Conservation (phyloP, 2,329 filamentous ascomycete genomes). For the Penicillium sp. region DNA sequence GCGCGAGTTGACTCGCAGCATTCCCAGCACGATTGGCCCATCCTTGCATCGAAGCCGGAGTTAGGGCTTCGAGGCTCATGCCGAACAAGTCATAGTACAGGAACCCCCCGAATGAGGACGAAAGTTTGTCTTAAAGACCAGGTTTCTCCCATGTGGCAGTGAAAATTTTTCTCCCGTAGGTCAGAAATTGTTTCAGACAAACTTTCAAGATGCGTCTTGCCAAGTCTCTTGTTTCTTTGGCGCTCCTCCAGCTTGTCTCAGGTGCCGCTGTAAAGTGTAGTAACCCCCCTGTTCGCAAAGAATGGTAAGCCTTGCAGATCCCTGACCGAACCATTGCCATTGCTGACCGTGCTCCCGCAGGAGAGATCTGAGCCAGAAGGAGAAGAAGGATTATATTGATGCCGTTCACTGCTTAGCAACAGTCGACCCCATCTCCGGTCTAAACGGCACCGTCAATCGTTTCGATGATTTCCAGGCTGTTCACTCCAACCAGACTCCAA, state of each 20-base stretch:
- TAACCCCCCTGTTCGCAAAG: slow-evolving; percentile 23
- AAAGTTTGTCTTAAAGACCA: slow-evolving; percentile 1
- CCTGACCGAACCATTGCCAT: background rate
- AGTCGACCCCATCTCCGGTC: slow-evolving; percentile 18
- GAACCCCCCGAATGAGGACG: background rate
- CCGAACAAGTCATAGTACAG: slow-evolving; percentile 11
- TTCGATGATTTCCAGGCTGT: slow-evolving; percentile 26
- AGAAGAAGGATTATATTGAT: slow-evolving; percentile 19
- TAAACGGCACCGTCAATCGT: slow-evolving; percentile 17
- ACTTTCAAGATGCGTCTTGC: slow-evolving; percentile 17
- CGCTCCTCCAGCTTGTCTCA: slow-evolving; percentile 13
- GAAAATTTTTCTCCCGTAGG: background rate
- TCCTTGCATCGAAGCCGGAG: background rate
- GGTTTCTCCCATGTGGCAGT: slow-evolving; percentile 6
- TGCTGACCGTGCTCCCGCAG: background rate
- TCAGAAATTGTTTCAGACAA: slow-evolving; percentile 13
- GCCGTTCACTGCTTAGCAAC: slow-evolving; percentile 23
- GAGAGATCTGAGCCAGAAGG: slow-evolving; percentile 14
- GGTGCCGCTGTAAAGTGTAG: slow-evolving; percentile 15
- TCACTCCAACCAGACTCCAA: slow-evolving; percentile 22
- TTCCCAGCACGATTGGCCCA: slow-evolving; percentile 5
- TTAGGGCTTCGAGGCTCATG: slow-evolving; percentile 6
- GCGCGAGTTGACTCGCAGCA: background rate
- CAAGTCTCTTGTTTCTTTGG: slow-evolving; percentile 14
- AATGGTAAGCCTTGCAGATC: slow-evolving; percentile 21